Percentiles rank a stretch among this genome's conserved stretches.
phyloP scores from a whole-genome alignment of 148 eudicot genomes.

The Rhododendron williamsianum region DNA sequence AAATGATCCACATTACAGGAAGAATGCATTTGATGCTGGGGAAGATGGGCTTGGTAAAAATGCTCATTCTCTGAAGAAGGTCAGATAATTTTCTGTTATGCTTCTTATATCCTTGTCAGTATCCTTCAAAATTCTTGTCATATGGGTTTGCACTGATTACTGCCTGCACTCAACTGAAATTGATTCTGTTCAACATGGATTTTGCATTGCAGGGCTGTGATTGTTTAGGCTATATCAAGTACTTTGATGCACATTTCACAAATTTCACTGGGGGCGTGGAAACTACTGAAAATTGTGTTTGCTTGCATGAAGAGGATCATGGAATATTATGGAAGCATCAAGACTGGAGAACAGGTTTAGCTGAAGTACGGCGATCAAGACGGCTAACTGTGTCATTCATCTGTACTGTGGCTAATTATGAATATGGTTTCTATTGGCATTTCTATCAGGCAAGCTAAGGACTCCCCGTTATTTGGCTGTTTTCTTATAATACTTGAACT shows the following conservation, averaged over 20 bases:
- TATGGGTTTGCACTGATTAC: background rate
- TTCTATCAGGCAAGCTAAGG: slow-evolving; percentile 81
- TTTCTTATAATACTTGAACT: slow-evolving; percentile 26
- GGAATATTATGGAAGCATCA: slow-evolving; percentile 99
- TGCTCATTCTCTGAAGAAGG: slow-evolving; percentile 98
- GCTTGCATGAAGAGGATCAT: slow-evolving; percentile 95
- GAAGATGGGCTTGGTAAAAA: slow-evolving; percentile 98
- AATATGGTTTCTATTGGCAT: slow-evolving; percentile 98
- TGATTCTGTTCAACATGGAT: background rate
- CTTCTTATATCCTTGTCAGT: background rate
- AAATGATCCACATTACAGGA: slow-evolving; percentile 96
- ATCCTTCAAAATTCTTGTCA: background rate
- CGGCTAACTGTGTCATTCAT: slow-evolving; percentile 84
- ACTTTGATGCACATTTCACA: slow-evolving; percentile 92
- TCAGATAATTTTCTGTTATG: slow-evolving; percentile 10
- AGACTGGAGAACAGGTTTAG: slow-evolving; percentile 97
- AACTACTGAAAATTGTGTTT: slow-evolving; percentile 92
- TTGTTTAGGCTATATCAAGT: slow-evolving; percentile 83
- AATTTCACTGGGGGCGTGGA: slow-evolving; percentile 96
- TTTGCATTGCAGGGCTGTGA: slow-evolving; percentile 90
- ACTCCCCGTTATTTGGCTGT: slow-evolving; percentile 20
- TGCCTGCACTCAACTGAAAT: background rate
- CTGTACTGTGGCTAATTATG: slow-evolving; percentile 97
- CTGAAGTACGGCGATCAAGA: slow-evolving; percentile 93
- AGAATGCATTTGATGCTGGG: slow-evolving; percentile 99